phyloP scores from a whole-genome alignment of 495 filamentous ascomycete genomes.

The Elasticomyces elasticus region DNA sequence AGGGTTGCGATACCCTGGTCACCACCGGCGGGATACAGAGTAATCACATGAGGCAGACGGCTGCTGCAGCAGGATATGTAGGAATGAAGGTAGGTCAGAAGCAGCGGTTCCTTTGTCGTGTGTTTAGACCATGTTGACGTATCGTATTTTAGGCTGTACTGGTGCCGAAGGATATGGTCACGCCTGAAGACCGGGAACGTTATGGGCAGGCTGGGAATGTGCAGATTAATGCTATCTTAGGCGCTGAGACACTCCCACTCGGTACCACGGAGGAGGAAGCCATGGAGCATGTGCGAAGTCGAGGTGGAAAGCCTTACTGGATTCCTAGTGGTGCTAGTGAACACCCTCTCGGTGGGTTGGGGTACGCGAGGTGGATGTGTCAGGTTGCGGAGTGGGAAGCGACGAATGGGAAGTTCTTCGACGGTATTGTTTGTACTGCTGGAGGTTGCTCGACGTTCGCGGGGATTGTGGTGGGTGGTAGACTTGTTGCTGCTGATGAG shows the following conservation, averaged over 20 bases:
- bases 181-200: conserved; percentile 33
- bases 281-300: conserved; percentile 34
- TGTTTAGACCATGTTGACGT: background rate
- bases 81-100: conserved; percentile 39
- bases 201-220: conserved; percentile 46
- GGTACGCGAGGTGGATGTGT: conserved; percentile 55
- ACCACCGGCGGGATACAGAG: conserved; percentile 56
- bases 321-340: conserved; percentile 57
- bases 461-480: conserved; percentile 47
- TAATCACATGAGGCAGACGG: conserved; percentile 56
- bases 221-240: background rate
- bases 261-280: background rate
- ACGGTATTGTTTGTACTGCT: conserved; percentile 51
- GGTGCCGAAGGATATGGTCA: conserved; percentile 30
- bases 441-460: conserved; percentile 55
- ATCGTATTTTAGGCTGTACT: background rate
- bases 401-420: conserved; percentile 47
- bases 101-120: background rate
- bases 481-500: background rate
- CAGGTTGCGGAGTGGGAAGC: conserved; percentile 51
- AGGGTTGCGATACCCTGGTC: conserved; percentile 47
- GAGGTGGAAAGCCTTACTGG: conserved; percentile 50
- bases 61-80: conserved; percentile 43
- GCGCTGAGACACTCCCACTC: background rate
- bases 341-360: conserved; percentile 54